Evolutionary conservation across 108 stramenopile genomes (phyloP), one percentile per base, ranked within the genome.

Genomic region (Cyclotella cryptica): DNA sequence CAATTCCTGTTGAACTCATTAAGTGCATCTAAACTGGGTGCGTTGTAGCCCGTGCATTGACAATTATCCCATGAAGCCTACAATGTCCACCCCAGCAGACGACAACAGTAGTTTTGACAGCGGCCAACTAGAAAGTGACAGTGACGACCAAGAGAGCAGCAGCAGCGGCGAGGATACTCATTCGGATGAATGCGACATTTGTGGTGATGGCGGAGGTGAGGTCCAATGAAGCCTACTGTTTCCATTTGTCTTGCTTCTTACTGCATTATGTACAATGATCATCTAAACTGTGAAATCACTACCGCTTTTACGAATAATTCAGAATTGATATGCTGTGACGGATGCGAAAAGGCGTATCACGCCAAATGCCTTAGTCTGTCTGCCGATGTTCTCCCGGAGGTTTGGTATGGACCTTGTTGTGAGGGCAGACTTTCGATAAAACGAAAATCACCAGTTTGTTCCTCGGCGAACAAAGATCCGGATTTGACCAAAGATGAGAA

Each of bases 181-280:
- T 44, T 44, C 64, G 35, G 72, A 74, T 74, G 62, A 74, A 41
- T 74, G 72, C 28, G 39, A 52, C 49, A 74, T 74, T 74, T 74
- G 72, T 22, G 62, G 49, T 17, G 62, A 63, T 24, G 72, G 72
- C 10, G 72, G 72, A 53, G 72, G 72, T 74, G 46, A 74, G 72
- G 49, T 21, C n/a, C n/a, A n/a, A n/a, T n/a, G n/a, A n/a, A n/a
- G n/a, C n/a, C n/a, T n/a, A n/a, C n/a, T n/a, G n/a, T n/a, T n/a
- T n/a, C n/a, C n/a, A 52, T 30, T 7, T 8, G 5, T 22, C 41
- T 42, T 15, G 3, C 26, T 27, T 60, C 4, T 15, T 26, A 28
- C 26, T 60, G 15, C 26, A 5, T 64, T 12, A 10, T 40, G 1
- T 22, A 3, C 17, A n/a, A n/a, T 64, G 6, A 26, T 17, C 27